Base-by-base conservation (phyloP, 2,329 filamentous ascomycete genomes). In the Neodidymelliopsis sp. region DNA sequence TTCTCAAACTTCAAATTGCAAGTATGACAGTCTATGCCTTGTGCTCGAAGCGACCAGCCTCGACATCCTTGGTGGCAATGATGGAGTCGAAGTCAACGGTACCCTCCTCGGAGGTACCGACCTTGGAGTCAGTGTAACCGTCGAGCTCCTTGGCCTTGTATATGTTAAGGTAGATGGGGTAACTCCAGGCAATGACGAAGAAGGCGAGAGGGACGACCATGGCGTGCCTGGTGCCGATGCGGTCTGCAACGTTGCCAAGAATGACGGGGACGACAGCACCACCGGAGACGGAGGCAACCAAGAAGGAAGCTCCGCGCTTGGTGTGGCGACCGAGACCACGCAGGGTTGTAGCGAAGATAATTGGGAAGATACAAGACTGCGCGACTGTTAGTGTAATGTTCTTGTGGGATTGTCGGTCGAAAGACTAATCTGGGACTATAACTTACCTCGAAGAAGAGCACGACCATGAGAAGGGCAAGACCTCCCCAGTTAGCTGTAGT, bases 391-490 rank as follows among this genome's bases (percentile, higher is more conserved):
- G n/a, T n/a, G n/a, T n/a, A n/a, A n/a, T n/a, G n/a, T n/a, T n/a
- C n/a, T n/a, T n/a, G n/a, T n/a, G n/a, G n/a, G n/a, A n/a, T n/a
- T n/a, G n/a, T n/a, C n/a, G n/a, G n/a, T n/a, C n/a, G n/a, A n/a
- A n/a, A n/a, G n/a, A n/a, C n/a, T n/a, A n/a, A n/a, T n/a, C n/a
- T n/a, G n/a, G n/a, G n/a, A n/a, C n/a, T n/a, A n/a, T n/a, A n/a
- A n/a, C n/a, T n/a, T n/a, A n/a, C n/a, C n/a, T 74, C 70, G 57
- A 73, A 74, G 62, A 72, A 74, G 16, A 72, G 60, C 1, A 71
- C 69, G 15, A 74, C 55, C 63, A 72, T 72, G 12, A 73, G 57
- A 61, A 73, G 70, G 37, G 60, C 45, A 11, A 72, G 56, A 47
- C 68, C 70, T 13, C 69, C 69, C 69, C 68, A 74, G 62, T 73